Base-by-base conservation (phyloP, 169 alveolate genomes). In the Babesia ovis region DNA sequence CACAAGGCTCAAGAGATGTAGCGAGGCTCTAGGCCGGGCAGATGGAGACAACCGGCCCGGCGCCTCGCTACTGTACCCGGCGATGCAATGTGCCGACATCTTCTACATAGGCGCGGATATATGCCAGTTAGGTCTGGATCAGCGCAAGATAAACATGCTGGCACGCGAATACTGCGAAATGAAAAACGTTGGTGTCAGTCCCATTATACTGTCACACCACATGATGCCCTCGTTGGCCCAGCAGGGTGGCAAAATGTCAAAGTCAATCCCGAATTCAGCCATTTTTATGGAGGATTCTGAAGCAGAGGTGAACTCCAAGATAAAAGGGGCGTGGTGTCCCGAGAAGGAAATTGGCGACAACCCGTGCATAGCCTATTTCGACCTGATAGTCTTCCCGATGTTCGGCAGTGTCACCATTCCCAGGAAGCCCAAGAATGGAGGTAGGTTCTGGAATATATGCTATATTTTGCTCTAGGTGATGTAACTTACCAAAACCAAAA, bases 31-130 rank as follows among this genome's bases (percentile, higher is more conserved):
- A 99, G 99, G 99, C 22, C 92, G 99, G 66, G 85, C 89, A 20
- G 99, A 97, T 51, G 97, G 97, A 46, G 99, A 96, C 76, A 97
- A 94, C 34, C 95, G 94, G 48, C 97, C 96, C 16, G 90, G 94
- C 27, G 92, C 98, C 1, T 94, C 93, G 58, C 93, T 94, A 45
- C 50, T 92, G 56, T 97, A 97, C 86, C 98, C 99, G 29, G 94
- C 98, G 77, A 98, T 97, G 99, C 98, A 98, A 89, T 98, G 99
- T 79, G 95, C 99, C 16, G 99, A 98, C 86, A 97, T 97, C 20
- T 97, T 97, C 93, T 96, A 93, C 84, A 89, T 97, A 25, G 94
- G 95, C 42, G 99, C 99, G 25, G 99, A 97, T 79, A 95, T 98
- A 31, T 98, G 99, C 92, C 98, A 98, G 61, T 91, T 97, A 35